phyloP scores from a whole-genome alignment of 139 green algal genomes.

The Micractinium sp. region DNA sequence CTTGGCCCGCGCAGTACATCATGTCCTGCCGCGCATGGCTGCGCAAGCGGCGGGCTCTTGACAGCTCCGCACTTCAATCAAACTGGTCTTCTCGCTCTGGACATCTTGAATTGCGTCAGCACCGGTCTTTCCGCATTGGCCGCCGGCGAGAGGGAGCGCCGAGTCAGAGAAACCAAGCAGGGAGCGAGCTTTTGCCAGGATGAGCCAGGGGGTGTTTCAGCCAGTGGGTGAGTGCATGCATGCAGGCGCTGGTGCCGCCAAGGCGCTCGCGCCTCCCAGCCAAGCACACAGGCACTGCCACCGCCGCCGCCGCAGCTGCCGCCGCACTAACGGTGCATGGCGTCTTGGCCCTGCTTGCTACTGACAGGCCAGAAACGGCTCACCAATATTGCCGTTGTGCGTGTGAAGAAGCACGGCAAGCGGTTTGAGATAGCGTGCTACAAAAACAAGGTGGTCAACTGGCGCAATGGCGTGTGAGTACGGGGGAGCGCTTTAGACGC shows the following conservation, averaged over 20 bases:
- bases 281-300: not conserved
- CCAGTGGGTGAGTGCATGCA: constrained; percentile 21
- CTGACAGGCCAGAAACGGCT: constrained; percentile 97
- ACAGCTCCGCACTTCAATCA: too few relatives aligned
- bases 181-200: not conserved
- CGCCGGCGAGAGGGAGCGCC: too few relatives aligned
- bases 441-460: constrained; percentile 98
- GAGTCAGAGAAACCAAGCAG: not conserved
- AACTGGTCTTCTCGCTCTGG: too few relatives aligned
- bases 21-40: too few relatives aligned
- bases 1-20: too few relatives aligned
- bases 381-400: constrained; percentile 97
- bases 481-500: not conserved
- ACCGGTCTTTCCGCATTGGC: too few relatives aligned
- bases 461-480: constrained; percentile 86
- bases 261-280: too few relatives aligned
- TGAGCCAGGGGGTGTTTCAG: constrained; percentile 49
- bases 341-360: not conserved
- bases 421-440: constrained; percentile 99
- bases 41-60: too few relatives aligned
- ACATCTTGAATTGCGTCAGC: too few relatives aligned
- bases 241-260: not conserved
- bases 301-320: not conserved
- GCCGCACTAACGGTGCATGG: not conserved
- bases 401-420: constrained; percentile 89